Conservation (phyloP, 768 basidiomycete genomes). For the Piloderma croceum region DNA sequence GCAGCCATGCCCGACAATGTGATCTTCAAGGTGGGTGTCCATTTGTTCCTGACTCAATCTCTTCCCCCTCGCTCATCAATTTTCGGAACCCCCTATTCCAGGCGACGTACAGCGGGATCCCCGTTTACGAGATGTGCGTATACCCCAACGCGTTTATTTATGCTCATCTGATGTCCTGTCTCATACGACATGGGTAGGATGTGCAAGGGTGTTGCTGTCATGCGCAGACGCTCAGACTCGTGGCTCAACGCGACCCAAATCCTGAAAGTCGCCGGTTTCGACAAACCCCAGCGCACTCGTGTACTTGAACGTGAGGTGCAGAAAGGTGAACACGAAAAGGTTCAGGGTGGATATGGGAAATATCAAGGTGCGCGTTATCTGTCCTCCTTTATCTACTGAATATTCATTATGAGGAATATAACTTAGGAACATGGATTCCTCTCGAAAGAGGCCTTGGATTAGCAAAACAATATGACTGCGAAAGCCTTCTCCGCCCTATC, state of each 20-base stretch:
- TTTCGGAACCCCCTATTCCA: slow-evolving; percentile 25
- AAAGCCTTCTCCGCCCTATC: slow-evolving; percentile 79
- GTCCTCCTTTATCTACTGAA: neutral
- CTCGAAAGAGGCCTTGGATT: slow-evolving; percentile 82
- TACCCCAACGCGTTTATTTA: slow-evolving; percentile 28
- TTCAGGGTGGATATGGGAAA: slow-evolving; percentile 98
- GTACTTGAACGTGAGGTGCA: slow-evolving; percentile 97
- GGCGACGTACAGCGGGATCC: slow-evolving; percentile 92
- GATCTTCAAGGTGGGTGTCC: slow-evolving; percentile 72
- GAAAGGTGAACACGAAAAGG: slow-evolving; percentile 98
- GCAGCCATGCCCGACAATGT: slow-evolving; percentile 77
- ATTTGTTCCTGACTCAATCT: neutral
- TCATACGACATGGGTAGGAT: slow-evolving; percentile 58
- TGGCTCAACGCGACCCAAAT: slow-evolving; percentile 99
- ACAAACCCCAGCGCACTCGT: slow-evolving; percentile 96
- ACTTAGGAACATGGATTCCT: slow-evolving; percentile 94
- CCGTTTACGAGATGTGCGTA: slow-evolving; percentile 86
- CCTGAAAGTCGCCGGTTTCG: slow-evolving; percentile 97
- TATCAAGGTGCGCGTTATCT: slow-evolving; percentile 65
- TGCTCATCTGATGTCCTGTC: slow-evolving; percentile 27
- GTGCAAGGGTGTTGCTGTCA: slow-evolving; percentile 94
- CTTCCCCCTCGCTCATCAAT: neutral
- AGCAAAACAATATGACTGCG: slow-evolving; percentile 91
- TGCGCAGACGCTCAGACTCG: slow-evolving; percentile 92
- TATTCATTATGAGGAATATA: neutral